Evolutionary conservation across 2,329 filamentous ascomycete genomes (phyloP), one percentile per base, ranked within the genome.

Genomic region (Ophiostoma sp.): DNA sequence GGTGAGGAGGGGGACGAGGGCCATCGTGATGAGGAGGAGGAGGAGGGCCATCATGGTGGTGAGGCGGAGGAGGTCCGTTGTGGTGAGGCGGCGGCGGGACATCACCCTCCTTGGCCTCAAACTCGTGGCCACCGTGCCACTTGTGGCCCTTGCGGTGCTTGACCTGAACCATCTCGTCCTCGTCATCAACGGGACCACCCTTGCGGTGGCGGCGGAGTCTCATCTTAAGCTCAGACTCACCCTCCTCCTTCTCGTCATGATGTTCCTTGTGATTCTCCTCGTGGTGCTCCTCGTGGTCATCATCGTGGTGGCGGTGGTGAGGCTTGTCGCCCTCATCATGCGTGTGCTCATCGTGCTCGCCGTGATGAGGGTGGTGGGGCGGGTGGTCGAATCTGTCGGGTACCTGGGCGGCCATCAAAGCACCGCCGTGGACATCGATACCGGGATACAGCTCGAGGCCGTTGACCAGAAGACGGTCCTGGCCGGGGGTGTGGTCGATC

Each of bases 401-500:
- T 45, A 81, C 73, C 68, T 86, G 80, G 12, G 77, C 73, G 11
- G 84, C 84, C 5, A 75, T 77, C 49, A 87, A 78, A 8, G 77
- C 76, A 64, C 77, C 76, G 71, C 75, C 75, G 75, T 81, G 79
- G 1, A 81, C 79, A 74, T 84, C 78, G 71, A 84, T 76, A 66
- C 80, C 77, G 16, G 85, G 84, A 72, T 87, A 90, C 18, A 90
- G 78, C 73, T 86, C 83, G 70, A 84, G 82, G 69, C 82, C 85
- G 76, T 89, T 89, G 69, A 89, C 73, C 49, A 85, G 74, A 40
- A 90, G 78, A 58, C 78, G 79, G 70, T 83, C 80, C 69, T 75
- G 74, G 64, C 78, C 78, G 55, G 76, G 72, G 42, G 78, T 76
- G 70, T 81, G 77, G 16, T 84, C 80, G 70, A 89, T 75, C 69